These are phyloP conservation scores for Biscutella auriculata DNA, from an alignment of 441 rosid species.

Conservation along the genomic window DNA sequence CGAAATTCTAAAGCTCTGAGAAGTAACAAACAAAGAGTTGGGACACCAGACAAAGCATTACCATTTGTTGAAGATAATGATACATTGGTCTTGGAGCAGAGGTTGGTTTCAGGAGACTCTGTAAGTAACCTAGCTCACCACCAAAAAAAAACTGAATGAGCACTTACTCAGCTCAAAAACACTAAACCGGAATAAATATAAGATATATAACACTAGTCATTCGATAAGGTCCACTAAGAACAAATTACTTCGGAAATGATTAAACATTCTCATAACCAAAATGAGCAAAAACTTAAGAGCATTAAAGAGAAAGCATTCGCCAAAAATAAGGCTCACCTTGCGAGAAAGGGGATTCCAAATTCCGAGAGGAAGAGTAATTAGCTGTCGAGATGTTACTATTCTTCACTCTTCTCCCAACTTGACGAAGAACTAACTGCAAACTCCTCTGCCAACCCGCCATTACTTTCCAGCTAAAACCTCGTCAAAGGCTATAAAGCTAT, in stretches of 20 bases:
- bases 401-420: conserved; percentile 35
- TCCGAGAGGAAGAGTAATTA: conserved; percentile 23
- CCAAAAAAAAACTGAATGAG: background rate
- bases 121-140: conserved; percentile 15
- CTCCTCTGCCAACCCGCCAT: conserved; percentile 73
- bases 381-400: conserved; percentile 23
- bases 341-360: conserved; percentile 18
- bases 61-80: conserved; percentile 52
- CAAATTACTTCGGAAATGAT: background rate
- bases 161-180: background rate
- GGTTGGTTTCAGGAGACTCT: conserved; percentile 14
- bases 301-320: background rate
- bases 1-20: background rate
- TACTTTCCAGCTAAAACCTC: background rate
- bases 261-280: background rate
- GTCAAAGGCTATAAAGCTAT: background rate
- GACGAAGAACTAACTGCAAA: conserved; percentile 40
- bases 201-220: background rate
- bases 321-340: no score
- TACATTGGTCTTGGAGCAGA: conserved; percentile 34
- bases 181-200: background rate
- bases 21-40: background rate
- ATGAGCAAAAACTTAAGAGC: background rate
- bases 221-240: background rate
- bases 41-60: conserved; percentile 7